Evolutionary conservation across 192 early-diverging fungal genomes (phyloP).

Genomic region (Coemansia guatemalensis): DNA sequence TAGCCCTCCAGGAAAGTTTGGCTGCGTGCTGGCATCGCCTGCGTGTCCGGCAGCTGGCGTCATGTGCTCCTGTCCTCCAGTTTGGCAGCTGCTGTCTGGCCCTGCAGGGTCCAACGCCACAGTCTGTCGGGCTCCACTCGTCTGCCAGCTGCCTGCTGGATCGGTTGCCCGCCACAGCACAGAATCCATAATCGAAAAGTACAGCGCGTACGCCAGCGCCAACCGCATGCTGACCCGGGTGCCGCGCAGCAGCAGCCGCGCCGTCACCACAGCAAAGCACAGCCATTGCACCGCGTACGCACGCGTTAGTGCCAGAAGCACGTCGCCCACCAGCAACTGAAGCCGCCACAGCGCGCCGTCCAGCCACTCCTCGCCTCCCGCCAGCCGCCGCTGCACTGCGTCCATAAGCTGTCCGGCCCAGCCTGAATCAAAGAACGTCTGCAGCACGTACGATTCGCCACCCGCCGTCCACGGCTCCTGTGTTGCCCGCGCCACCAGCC

Average conservation of each 20-base stretch:
- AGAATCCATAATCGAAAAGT: constrained; percentile 25
- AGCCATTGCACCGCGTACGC: constrained; percentile 38
- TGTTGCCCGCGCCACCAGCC: constrained; percentile 20
- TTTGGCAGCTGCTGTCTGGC: background rate
- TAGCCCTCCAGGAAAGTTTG: too few relatives aligned
- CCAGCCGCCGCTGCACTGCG: constrained; percentile 6
- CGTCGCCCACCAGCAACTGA: constrained; percentile 13
- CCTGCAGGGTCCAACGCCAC: background rate
- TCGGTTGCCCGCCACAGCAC: constrained; percentile 10
- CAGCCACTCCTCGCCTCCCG: constrained; percentile 22
- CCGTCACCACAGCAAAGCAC: constrained; percentile 21
- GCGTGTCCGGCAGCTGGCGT: background rate
- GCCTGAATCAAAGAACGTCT: constrained; percentile 1
- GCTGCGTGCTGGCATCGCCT: too few relatives aligned
- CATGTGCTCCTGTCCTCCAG: too few relatives aligned
- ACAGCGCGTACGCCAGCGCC: constrained; percentile 14
- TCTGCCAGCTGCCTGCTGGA: too few relatives aligned
- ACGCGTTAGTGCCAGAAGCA: constrained; percentile 21
- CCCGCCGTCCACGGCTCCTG: constrained; percentile 27
- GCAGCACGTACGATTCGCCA: constrained; percentile 19
- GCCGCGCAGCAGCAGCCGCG: constrained; percentile 10
- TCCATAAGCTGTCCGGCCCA: background rate
- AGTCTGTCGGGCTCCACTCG: background rate
- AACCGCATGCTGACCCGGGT: constrained; percentile 9
- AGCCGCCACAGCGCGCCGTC: constrained; percentile 29